Evolutionary conservation across 768 basidiomycete genomes (phyloP).

Genomic region (Pluteus cervinus): DNA sequence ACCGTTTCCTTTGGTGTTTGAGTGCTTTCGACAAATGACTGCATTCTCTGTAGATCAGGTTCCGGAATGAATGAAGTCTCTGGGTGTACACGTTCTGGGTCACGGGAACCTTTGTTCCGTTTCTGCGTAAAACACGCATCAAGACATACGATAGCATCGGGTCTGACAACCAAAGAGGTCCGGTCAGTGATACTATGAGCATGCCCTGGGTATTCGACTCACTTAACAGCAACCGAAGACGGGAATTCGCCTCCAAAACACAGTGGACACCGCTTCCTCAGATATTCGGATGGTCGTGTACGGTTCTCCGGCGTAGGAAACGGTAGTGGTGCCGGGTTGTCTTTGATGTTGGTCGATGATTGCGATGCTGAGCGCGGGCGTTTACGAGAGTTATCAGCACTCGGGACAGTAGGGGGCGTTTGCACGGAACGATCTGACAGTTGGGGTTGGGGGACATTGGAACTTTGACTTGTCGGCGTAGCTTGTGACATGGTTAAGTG

Average conservation of each 20-base stretch:
- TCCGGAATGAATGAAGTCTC: slow-evolving; percentile 14
- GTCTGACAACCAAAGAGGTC: too few species aligned
- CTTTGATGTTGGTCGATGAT: too few species aligned
- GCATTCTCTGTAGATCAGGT: slow-evolving; percentile 13
- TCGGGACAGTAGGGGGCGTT: too few species aligned
- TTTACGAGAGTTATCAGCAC: too few species aligned
- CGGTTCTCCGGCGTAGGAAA: too few species aligned
- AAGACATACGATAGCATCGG: slow-evolving; percentile 22
- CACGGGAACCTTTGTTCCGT: slow-evolving; percentile 9
- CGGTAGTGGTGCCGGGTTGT: too few species aligned
- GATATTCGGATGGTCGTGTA: slow-evolving; percentile 15
- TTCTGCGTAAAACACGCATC: slow-evolving; percentile 31
- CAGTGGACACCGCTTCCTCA: slow-evolving; percentile 16
- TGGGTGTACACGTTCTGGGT: slow-evolving; percentile 14
- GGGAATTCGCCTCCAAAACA: slow-evolving; percentile 18
- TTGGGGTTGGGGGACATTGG: too few species aligned
- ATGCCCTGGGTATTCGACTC: background rate
- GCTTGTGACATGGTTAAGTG: too few species aligned
- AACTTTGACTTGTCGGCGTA: too few species aligned
- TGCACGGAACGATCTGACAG: too few species aligned
- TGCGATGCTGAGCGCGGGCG: too few species aligned
- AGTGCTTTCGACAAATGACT: slow-evolving; percentile 10
- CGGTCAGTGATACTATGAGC: background rate
- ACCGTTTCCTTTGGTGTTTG: slow-evolving; percentile 3
- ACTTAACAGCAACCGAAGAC: slow-evolving; percentile 9